These are phyloP conservation scores for Lycium barbarum DNA, from an alignment of 257 asterid species.

Conservation along the genomic window DNA sequence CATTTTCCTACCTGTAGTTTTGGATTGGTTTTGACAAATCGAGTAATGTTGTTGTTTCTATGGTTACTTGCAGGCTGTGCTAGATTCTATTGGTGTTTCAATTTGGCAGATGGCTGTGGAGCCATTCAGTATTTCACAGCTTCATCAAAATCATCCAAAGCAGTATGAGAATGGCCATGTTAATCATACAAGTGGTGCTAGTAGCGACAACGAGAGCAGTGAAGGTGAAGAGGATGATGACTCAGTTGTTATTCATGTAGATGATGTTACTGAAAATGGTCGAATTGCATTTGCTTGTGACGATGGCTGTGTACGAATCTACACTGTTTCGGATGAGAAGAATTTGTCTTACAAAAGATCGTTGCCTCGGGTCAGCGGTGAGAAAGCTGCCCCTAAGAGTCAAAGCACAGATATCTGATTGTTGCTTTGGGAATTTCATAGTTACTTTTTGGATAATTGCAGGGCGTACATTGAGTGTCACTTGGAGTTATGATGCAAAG, in stretches of 20 bases:
- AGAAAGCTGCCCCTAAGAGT: constrained; percentile 48
- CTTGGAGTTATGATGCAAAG: constrained; percentile 82
- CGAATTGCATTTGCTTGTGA: constrained; percentile 84
- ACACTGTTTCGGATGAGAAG: constrained; percentile 48
- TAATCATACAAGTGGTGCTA: constrained; percentile 42
- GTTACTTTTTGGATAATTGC: constrained; percentile 35
- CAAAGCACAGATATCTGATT: neutral
- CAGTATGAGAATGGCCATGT: constrained; percentile 60
- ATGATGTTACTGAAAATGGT: constrained; percentile 40
- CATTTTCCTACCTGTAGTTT: neutral
- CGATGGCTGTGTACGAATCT: constrained; percentile 90
- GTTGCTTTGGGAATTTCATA: constrained; percentile 12
- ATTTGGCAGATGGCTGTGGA: constrained; percentile 95
- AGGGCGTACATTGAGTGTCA: constrained; percentile 79
- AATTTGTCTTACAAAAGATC: constrained; percentile 57
- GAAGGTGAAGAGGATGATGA: constrained; percentile 56
- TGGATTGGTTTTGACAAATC: neutral
- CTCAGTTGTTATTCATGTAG: constrained; percentile 49
- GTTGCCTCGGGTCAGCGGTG: constrained; percentile 91
- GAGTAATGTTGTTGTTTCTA: constrained; percentile 21
- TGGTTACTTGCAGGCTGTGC: constrained; percentile 62
- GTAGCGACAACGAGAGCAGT: constrained; percentile 53
- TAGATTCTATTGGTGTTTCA: constrained; percentile 78
- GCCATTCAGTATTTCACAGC: constrained; percentile 46
- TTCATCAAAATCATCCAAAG: constrained; percentile 31